Base-by-base conservation (phyloP, 2,329 filamentous ascomycete species). In the Cladosporium cucumerinum region DNA sequence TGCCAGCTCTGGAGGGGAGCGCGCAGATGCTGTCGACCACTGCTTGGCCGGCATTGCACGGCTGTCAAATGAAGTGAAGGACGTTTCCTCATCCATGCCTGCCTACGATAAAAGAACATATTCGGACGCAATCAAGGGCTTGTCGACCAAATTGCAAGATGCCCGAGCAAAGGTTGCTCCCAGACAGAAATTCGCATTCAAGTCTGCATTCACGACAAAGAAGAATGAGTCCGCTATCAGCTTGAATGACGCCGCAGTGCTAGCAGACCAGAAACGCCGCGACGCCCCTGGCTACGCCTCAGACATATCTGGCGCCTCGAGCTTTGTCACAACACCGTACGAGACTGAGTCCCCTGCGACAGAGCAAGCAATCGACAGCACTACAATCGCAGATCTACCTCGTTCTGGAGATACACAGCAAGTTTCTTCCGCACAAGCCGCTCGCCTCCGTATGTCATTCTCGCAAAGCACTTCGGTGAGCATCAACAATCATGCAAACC, bases 31-130 rank as follows among this genome's bases (percentile, higher is more conserved):
- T 60, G 87, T 90, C 55, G 93, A 97, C 70, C 86, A 91, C 72
- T 89, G 93, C 69, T 84, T 96, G 16, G 87, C 90, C 18, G 86
- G 87, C 67, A 95, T 98, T 72, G 88, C 91, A 32, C 86, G 87
- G 65, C 84, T 98, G 18, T 93, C 92, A 1, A 90, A 89, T 68
- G 89, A 95, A 71, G 91, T 97, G 46, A 89, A 91, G 69, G 93
- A 97, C 78, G 90, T 91, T 0, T 87, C 90, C 1, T 88, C 89
- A 64, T 92, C 89, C 70, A 86, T 97, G 18, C 93, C 95, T 2
- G 87, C 92, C 8, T 96, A 97, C 75, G 95, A 98, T 73, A 92
- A 95, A 76, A 87, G 91, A 70, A 89, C 90, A 26, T 98, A 97
- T 74, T 86, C 89, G 51, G 88, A 93, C 87, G 86, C 90, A 25